Base-by-base conservation (phyloP, 495 filamentous ascomycete species). In the Hypomontagnella submonticulosa region DNA sequence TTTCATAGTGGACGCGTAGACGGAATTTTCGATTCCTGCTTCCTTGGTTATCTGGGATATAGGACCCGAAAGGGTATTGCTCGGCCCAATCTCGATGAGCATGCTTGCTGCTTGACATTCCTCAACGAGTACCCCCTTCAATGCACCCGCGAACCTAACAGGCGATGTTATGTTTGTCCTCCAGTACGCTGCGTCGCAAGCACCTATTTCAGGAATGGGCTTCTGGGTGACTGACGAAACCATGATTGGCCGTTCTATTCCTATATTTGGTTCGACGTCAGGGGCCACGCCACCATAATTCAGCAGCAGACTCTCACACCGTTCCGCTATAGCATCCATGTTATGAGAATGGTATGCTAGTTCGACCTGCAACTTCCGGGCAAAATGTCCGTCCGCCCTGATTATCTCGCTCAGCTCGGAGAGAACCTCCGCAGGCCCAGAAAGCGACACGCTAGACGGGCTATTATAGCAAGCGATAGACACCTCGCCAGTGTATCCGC, bases 21-120 rank as follows among this genome's bases (percentile, higher is more conserved):
- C 6, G 23, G 23, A 27, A 27, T 27, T 27, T 3, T 27, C 23
- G 23, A 27, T 6, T 27, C 23, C 23, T 6, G 23, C 23, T 27
- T 27, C 23, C 38, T 55, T 9, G 38, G 33, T 8, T 18, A 74
- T 82, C 18, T 84, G 75, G 20, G 71, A 72, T 23, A 82, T 71
- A 0, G 83, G 79, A 5, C 77, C 77, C 19, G 76, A 71, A 0
- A 88, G 47, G 0, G 80, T 77, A 0, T 75, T 66, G 48, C 83
- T 79, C 1, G 85, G 83, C 0, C 85, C 84, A 13, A 88, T 71
- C 57, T 88, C 85, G 41, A 88, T 32, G 15, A 87, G 44, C 0
- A 70, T 20, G 3, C 12, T 27, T 6, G 23, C 23, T 27, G 23
- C 23, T 27, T 27, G 23, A 6, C 23, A 27, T 27, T 27, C 23